Evolutionary conservation across 768 basidiomycete species (phyloP), one percentile per base, ranked within the genome.

Genomic region (Pisolithus sp.): DNA sequence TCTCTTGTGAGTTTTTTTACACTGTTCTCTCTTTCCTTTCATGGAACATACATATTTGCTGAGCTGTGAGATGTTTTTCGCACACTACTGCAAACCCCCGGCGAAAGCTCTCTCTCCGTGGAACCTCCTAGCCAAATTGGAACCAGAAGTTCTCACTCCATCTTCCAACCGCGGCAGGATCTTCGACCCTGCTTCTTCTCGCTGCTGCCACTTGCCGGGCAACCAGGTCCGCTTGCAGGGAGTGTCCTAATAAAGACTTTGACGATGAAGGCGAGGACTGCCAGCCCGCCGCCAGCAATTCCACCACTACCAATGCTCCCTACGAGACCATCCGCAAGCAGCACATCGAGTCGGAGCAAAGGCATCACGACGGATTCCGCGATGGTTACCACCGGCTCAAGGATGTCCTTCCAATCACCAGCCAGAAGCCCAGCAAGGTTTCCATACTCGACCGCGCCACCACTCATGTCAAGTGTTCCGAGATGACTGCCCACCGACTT

Each of bases 351-450:
- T 91, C 89, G 23, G 90, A 93, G 75, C 89, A 94, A 76, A 77
- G 90, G 59, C 80, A 92, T 59, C 82, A 93, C 38, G 91, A 94
- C 62, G 93, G 94, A 71, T 86, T 94, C 65, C 78, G 93, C 50
- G 92, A 94, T 51, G 92, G 90, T 54, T 95, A 94, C 71, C 81
- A 85, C 60, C 81, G 86, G 52, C 83, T 95, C 73, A 92, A 91
- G 80, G 87, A 91, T 62, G 86, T 84, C 51, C 83, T 95, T 60
- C 93, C 93, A 26, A 76, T 85, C 53, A 87, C 86, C 44, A 93
- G 90, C 75, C 90, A 93, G 78, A 90, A 93, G 77, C 84, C 89
- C 9, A 90, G 86, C 79, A 95, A 95, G 73, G 88, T 92, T 49
- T 89, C 85, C 56, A 74, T 94, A 50, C 79, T 95, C 59, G 93